These are phyloP conservation scores for Camelina hispida DNA, from an alignment of 345 rosid genomes.

Conservation along the genomic window DNA sequence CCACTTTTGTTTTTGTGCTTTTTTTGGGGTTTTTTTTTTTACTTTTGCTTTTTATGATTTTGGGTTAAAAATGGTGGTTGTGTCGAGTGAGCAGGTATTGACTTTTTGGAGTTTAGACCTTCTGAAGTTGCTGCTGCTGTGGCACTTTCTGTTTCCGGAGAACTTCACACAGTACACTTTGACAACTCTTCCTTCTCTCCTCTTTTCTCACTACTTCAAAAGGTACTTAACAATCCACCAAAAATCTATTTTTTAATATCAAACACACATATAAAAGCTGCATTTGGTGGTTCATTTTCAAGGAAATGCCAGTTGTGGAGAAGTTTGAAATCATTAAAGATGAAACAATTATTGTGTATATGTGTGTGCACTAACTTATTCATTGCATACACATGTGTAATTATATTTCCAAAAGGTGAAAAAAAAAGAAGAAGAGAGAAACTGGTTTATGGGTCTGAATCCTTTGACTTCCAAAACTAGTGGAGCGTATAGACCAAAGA, in stretches of 20 bases:
- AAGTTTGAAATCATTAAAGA: slow-evolving; percentile 32
- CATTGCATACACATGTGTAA: slow-evolving; percentile 33
- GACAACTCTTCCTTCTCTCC: slow-evolving; percentile 41
- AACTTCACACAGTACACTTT: slow-evolving; percentile 31
- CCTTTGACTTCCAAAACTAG: slow-evolving; percentile 46
- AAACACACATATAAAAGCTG: slow-evolving; percentile 11
- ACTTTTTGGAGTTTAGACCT: slow-evolving; percentile 82
- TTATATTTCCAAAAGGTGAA: background rate
- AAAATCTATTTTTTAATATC: background rate
- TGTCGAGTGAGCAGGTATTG: slow-evolving; percentile 63
- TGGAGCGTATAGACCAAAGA: slow-evolving; percentile 42
- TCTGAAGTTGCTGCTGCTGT: slow-evolving; percentile 83
- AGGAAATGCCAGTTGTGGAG: slow-evolving; percentile 36
- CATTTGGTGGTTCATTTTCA: slow-evolving; percentile 22
- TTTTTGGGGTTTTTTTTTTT: background rate
- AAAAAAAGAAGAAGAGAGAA: background rate
- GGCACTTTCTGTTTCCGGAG: slow-evolving; percentile 65
- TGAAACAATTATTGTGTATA: slow-evolving; percentile 5
- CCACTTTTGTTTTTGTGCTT: slow-evolving; percentile 32
- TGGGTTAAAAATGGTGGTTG: slow-evolving; percentile 41
- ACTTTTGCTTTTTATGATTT: slow-evolving; percentile 36
- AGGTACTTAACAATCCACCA: slow-evolving; percentile 38
- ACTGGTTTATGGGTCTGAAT: slow-evolving; percentile 36
- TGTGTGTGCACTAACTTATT: slow-evolving; percentile 32
- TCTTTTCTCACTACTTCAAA: slow-evolving; percentile 44